A percentile compares a stretch with the other conserved stretches of the same genome.
Conservation (phyloP, 331 rosid genomes). For the Pyracantha coccinea region DNA sequence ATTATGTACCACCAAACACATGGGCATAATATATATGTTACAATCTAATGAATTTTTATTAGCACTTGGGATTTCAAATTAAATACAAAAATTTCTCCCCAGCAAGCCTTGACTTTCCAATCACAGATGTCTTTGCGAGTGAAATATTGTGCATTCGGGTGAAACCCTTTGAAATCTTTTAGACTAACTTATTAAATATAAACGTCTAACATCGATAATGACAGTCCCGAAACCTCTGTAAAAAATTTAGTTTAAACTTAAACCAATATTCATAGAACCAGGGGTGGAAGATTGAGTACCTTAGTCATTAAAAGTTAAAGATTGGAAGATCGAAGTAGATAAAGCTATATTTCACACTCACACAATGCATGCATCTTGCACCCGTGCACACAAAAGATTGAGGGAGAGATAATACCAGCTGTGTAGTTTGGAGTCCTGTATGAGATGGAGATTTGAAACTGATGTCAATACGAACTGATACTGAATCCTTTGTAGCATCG, state of each 20-base stretch:
- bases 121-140: not conserved
- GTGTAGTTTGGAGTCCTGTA: slow-evolving; percentile 95
- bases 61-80: not conserved
- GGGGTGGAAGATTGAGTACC: not conserved
- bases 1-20: not conserved
- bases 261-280: not conserved
- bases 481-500: slow-evolving; percentile 41
- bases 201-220: not conserved
- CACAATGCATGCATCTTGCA: not conserved
- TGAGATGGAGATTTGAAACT: slow-evolving; percentile 94
- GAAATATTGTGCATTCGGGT: not conserved
- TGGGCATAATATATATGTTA: not conserved
- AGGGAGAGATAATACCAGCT: slow-evolving; percentile 46
- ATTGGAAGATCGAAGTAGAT: not conserved
- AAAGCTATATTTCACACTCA: not conserved
- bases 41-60: not conserved
- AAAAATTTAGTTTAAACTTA: not conserved
- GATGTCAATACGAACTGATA: slow-evolving; percentile 83
- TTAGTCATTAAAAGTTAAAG: not conserved
- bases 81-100: not conserved
- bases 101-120: not conserved
- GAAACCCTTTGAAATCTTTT: not conserved
- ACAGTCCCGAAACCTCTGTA: not conserved
- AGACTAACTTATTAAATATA: not conserved
- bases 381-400: not conserved